phyloP scores from a whole-genome alignment of 2,329 filamentous ascomycete genomes.

The Fusarium euwallaceae region DNA sequence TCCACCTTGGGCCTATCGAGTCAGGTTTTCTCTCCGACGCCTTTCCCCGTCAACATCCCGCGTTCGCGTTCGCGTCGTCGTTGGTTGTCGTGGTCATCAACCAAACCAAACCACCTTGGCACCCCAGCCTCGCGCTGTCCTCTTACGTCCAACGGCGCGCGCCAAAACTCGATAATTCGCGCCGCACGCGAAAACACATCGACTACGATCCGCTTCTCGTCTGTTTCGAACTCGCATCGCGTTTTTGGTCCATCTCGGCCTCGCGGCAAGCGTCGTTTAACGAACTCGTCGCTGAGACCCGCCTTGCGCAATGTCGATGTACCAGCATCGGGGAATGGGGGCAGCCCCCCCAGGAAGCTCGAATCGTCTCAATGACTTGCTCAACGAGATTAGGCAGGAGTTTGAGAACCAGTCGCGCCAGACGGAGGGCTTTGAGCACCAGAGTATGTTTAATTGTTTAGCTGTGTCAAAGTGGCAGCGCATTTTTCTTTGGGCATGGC shows the following conservation, averaged over 20 bases:
- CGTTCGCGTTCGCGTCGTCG: constrained; percentile 44
- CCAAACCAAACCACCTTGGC: constrained; percentile 18
- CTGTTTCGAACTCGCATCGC: not conserved
- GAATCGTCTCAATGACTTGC: constrained; percentile 86
- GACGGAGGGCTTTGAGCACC: constrained; percentile 90
- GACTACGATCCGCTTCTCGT: constrained; percentile 13
- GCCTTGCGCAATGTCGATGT: constrained; percentile 76
- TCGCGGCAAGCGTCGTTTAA: constrained; percentile 25
- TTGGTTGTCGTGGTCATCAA: constrained; percentile 25
- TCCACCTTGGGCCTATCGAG: constrained; percentile 19
- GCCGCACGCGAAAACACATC: constrained; percentile 19
- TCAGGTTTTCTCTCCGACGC: constrained; percentile 6
- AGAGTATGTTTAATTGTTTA: constrained; percentile 75
- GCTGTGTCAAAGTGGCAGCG: not conserved
- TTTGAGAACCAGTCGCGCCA: constrained; percentile 88
- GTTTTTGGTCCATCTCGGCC: constrained; percentile 8
- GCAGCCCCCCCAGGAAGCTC: constrained; percentile 70
- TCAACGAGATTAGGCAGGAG: constrained; percentile 91
- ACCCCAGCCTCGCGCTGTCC: constrained; percentile 35
- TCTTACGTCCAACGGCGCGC: constrained; percentile 26
- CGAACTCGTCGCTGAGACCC: constrained; percentile 34
- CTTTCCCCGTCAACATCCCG: constrained; percentile 9
- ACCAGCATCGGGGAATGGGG: constrained; percentile 89
- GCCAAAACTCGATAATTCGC: constrained; percentile 29
- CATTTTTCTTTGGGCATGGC: constrained; percentile 25